Conservation (phyloP, 441 rosid genomes). For the Adansonia madagascariensis region DNA sequence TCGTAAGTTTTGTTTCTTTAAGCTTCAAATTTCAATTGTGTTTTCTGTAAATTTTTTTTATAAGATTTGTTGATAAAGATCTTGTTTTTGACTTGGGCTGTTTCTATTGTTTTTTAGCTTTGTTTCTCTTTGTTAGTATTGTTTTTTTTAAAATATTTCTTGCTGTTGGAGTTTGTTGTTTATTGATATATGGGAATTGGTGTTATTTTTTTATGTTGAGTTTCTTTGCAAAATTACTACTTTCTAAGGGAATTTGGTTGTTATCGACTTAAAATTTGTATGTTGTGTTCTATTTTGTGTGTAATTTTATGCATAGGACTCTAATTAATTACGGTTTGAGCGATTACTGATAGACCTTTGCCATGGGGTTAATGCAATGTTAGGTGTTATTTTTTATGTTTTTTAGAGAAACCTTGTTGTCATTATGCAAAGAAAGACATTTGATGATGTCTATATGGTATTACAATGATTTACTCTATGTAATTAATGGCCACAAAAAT, state of each 20-base stretch:
- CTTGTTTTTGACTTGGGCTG: background rate
- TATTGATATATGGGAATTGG: constrained; percentile 13
- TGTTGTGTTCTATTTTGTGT: background rate
- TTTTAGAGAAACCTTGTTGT: background rate
- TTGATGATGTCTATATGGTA: background rate
- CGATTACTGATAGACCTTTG: background rate
- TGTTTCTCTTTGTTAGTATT: background rate
- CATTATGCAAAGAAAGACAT: background rate
- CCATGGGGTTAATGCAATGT: background rate
- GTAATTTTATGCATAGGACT: background rate
- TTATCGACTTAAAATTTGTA: background rate
- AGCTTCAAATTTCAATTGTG: constrained; percentile 1
- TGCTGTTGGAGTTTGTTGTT: constrained; percentile 5
- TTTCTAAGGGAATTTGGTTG: background rate
- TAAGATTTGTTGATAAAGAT: background rate
- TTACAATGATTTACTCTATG: background rate
- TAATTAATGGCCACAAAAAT: background rate
- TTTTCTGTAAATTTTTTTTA: background rate
- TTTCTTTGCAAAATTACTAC: constrained; percentile 1
- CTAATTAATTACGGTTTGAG: background rate
- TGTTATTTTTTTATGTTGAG: background rate
- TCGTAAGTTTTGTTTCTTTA: constrained; percentile 53
- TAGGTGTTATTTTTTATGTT: background rate
- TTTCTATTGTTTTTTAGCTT: background rate
- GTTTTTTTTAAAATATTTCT: background rate